These are phyloP conservation scores for Solanum virginianum DNA, from an alignment of 257 asterid species.

Conservation along the genomic window DNA sequence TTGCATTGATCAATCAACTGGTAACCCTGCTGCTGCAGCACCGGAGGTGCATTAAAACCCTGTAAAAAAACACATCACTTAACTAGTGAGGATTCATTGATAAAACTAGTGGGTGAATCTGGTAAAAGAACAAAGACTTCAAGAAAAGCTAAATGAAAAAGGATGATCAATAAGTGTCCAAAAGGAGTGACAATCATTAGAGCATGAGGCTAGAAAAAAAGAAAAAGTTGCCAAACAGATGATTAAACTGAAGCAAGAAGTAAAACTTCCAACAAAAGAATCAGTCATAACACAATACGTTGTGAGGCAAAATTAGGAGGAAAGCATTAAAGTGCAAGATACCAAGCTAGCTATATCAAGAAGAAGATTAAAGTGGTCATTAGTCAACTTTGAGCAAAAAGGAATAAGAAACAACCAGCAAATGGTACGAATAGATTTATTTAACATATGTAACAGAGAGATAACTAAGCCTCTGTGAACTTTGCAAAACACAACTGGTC, in stretches of 20 bases:
- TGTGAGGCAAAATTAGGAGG: not conserved
- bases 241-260: not conserved
- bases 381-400: not conserved
- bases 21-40: slow-evolving; percentile 42
- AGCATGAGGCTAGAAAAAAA: not conserved
- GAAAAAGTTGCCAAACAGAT: not conserved
- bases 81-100: not conserved
- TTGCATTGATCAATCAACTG: slow-evolving; percentile 54
- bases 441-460: not conserved
- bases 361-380: not conserved
- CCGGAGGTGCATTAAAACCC: slow-evolving; percentile 37
- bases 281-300: not conserved
- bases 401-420: not conserved
- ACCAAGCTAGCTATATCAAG: not conserved
- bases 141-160: not conserved
- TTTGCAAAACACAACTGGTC: not conserved
- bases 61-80: slow-evolving; percentile 10
- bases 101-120: not conserved
- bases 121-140: not conserved
- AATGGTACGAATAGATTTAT: not conserved
- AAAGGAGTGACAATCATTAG: not conserved
- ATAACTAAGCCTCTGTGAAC: not conserved
- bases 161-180: not conserved
- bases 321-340: not conserved
- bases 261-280: not conserved